Conservation (phyloP, 495 filamentous ascomycete species). For the Viridothelium virens region DNA sequence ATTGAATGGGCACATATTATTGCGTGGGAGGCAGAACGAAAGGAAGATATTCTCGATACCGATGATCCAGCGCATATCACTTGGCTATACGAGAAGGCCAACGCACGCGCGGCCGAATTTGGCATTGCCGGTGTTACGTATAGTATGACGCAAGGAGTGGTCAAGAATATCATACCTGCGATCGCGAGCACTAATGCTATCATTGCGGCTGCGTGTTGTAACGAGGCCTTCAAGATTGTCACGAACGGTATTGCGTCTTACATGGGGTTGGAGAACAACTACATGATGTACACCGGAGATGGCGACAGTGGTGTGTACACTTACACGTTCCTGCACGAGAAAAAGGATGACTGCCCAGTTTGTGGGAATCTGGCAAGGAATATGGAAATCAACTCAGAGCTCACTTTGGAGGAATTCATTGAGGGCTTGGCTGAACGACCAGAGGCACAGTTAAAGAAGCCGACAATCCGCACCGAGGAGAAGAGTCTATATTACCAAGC, state of each 20-base stretch:
- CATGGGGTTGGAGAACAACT: slow-evolving; percentile 62
- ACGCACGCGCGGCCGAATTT: slow-evolving; percentile 74
- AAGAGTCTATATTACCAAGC: slow-evolving; percentile 85
- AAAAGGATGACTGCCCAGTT: slow-evolving; percentile 89
- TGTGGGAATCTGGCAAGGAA: slow-evolving; percentile 75
- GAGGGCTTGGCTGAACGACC: slow-evolving; percentile 74
- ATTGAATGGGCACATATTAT: slow-evolving; percentile 98
- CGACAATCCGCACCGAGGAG: slow-evolving; percentile 70
- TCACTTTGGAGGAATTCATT: slow-evolving; percentile 77
- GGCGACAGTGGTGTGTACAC: slow-evolving; percentile 94
- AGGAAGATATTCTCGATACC: slow-evolving; percentile 63
- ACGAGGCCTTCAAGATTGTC: slow-evolving; percentile 91
- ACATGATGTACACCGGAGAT: slow-evolving; percentile 99
- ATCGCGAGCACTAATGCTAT: slow-evolving; percentile 98
- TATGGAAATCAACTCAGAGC: slow-evolving; percentile 58
- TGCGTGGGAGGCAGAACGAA: slow-evolving; percentile 60
- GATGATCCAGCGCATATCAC: slow-evolving; percentile 96
- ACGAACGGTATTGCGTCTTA: slow-evolving; percentile 65
- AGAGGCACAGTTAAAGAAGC: slow-evolving; percentile 70
- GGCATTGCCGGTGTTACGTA: slow-evolving; percentile 91
- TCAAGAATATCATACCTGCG: slow-evolving; percentile 99
- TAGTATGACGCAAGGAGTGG: slow-evolving; percentile 91
- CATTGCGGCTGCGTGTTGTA: slow-evolving; percentile 89
- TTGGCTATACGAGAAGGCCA: slow-evolving; percentile 87
- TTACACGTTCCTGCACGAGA: slow-evolving; percentile 87